Evolutionary conservation across 2,329 filamentous ascomycete genomes (phyloP).

Genomic region (Hortaea werneckii): DNA sequence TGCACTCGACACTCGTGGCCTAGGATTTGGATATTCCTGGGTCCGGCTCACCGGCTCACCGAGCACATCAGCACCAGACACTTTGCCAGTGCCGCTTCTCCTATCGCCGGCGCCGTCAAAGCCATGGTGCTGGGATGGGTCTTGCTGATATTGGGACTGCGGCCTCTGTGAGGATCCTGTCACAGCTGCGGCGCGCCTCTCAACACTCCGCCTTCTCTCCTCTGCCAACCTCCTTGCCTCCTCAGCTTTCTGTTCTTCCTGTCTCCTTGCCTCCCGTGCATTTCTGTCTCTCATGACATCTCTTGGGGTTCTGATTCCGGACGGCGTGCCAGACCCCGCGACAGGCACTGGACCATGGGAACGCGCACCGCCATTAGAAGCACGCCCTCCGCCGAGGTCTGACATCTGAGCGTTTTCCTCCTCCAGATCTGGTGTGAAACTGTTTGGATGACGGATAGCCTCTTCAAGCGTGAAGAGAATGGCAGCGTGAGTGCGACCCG

Average conservation of each 20-base stretch:
- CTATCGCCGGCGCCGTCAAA: conserved; percentile 14
- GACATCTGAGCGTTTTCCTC: conserved; percentile 93
- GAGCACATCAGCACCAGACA: conserved; percentile 22
- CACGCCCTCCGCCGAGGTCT: conserved; percentile 58
- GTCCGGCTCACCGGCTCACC: conserved; percentile 22
- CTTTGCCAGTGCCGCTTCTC: conserved; percentile 16
- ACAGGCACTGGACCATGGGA: conserved; percentile 46
- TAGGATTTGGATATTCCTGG: conserved; percentile 10
- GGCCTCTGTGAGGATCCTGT: conserved; percentile 12
- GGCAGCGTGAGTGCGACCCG: conserved; percentile 73
- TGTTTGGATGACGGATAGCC: conserved; percentile 69
- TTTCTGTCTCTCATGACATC: conserved; percentile 85
- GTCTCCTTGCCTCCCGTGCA: conserved; percentile 61
- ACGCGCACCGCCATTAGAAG: conserved; percentile 47
- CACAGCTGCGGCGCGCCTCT: conserved; percentile 46
- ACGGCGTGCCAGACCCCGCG: conserved; percentile 34
- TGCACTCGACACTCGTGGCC: conserved; percentile 12
- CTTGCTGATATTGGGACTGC: conserved; percentile 19
- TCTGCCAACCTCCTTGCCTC: conserved; percentile 38
- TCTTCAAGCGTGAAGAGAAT: conserved; percentile 90
- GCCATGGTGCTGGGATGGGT: conserved; percentile 12
- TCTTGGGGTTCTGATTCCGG: conserved; percentile 68
- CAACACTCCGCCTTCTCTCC: conserved; percentile 42
- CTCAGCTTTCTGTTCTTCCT: conserved; percentile 47
- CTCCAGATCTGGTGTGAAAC: conserved; percentile 71